These are phyloP conservation scores for Oenanthe sinensis DNA, from an alignment of 129 eudicot genomes.

Conservation along the genomic window DNA sequence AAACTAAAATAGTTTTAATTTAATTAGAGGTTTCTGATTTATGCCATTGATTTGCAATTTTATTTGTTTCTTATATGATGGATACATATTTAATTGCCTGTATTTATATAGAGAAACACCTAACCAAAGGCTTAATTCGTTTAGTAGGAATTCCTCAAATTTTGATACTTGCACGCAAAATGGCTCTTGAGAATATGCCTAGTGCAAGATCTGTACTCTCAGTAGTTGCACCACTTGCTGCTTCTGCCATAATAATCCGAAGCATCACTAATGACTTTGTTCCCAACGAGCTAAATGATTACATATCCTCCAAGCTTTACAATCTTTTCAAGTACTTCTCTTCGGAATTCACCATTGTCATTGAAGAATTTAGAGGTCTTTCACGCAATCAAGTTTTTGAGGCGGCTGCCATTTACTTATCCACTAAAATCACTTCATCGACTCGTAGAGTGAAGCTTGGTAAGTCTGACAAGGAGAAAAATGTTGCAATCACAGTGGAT, in stretches of 20 bases:
- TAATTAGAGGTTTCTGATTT: too few species aligned
- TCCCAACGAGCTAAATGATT: slow-evolving; percentile 26
- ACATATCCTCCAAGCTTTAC: slow-evolving; percentile 27
- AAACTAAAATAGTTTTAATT: too few species aligned
- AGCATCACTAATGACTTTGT: slow-evolving; percentile 29
- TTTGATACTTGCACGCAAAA: background rate
- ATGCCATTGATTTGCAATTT: too few species aligned
- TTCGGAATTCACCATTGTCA: slow-evolving; percentile 25
- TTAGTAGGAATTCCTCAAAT: background rate
- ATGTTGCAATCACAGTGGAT: slow-evolving; percentile 20
- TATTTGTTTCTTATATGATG: too few species aligned
- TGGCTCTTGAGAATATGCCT: background rate
- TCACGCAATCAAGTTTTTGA: slow-evolving; percentile 25
- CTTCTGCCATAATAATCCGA: slow-evolving; percentile 38
- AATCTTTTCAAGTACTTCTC: slow-evolving; percentile 17
- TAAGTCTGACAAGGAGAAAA: slow-evolving; percentile 25
- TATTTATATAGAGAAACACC: background rate
- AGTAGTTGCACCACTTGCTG: slow-evolving; percentile 39
- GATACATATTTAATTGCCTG: background rate
- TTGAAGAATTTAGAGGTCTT: slow-evolving; percentile 35
- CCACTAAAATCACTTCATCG: slow-evolving; percentile 27
- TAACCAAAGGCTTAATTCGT: background rate
- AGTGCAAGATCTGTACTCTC: slow-evolving; percentile 8
- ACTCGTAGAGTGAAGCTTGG: slow-evolving; percentile 24
- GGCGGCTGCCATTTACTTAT: slow-evolving; percentile 29